Evolutionary conservation across 2,329 filamentous ascomycete genomes (phyloP).

Genomic region (Aspergillus neoniger): DNA sequence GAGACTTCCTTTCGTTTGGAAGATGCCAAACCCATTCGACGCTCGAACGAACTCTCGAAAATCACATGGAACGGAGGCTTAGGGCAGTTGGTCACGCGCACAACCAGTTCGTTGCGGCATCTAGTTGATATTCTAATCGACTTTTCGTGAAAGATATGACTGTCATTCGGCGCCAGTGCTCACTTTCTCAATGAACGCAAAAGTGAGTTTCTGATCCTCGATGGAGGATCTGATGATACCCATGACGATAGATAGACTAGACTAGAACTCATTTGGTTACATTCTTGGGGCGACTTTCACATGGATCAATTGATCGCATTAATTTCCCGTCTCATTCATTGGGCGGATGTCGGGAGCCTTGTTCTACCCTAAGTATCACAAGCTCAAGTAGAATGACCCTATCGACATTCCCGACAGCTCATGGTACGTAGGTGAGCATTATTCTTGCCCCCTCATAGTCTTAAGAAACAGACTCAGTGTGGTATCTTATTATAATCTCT

Average conservation of each 20-base stretch:
- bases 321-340: neutral
- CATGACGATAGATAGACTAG: constrained; percentile 3
- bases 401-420: neutral
- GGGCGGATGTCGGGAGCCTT: neutral
- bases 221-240: constrained; percentile 3
- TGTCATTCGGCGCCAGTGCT: neutral
- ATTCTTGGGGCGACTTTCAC: neutral
- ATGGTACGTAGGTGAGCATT: neutral
- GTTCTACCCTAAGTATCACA: neutral
- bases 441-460: neutral
- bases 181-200: too few species aligned
- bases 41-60: neutral
- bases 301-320: neutral
- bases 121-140: neutral
- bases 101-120: neutral
- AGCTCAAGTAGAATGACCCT: neutral
- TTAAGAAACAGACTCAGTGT: neutral
- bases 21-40: neutral
- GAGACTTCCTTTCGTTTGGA: neutral
- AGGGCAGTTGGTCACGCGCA: neutral
- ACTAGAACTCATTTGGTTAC: neutral
- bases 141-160: neutral
- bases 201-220: neutral
- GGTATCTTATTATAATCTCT: neutral
- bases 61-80: neutral